A percentile compares a stretch with the other conserved stretches of the same genome.
Evolutionary conservation across 257 asterid species (phyloP).

Genomic region (Echites panduratus): DNA sequence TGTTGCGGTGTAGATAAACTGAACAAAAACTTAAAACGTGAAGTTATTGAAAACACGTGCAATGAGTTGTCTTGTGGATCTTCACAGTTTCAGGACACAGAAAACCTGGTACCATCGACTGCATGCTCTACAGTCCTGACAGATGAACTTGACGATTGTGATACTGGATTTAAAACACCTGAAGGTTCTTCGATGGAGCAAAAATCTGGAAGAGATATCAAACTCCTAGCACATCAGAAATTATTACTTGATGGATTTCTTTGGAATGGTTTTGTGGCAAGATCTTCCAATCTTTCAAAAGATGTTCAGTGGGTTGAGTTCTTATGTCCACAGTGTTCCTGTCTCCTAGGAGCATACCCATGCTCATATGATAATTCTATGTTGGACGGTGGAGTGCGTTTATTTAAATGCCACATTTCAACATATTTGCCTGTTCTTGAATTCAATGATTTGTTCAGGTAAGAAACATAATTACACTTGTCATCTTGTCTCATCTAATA

Average conservation of each 20-base stretch:
- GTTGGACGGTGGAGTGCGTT: slow-evolving; percentile 73
- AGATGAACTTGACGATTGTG: slow-evolving; percentile 13
- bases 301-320: slow-evolving; percentile 60
- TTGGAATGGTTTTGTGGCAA: slow-evolving; percentile 73
- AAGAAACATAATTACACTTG: slow-evolving; percentile 9
- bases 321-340: slow-evolving; percentile 70
- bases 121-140: slow-evolving; percentile 4
- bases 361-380: slow-evolving; percentile 48
- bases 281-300: slow-evolving; percentile 63
- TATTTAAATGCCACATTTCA: slow-evolving; percentile 68
- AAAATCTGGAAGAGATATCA: slow-evolving; percentile 25
- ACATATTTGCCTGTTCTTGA: slow-evolving; percentile 45
- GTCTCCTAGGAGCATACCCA: slow-evolving; percentile 81
- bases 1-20: slow-evolving; percentile 20
- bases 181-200: slow-evolving; percentile 28
- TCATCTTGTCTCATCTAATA: not conserved
- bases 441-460: slow-evolving; percentile 58
- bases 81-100: slow-evolving; percentile 30
- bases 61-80: slow-evolving; percentile 31
- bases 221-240: slow-evolving; percentile 67
- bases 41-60: slow-evolving; percentile 21
- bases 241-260: slow-evolving; percentile 75
- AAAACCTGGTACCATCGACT: slow-evolving; percentile 19
- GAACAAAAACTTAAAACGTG: slow-evolving; percentile 13
- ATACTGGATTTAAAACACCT: slow-evolving; percentile 18